A percentile compares a stretch with the other conserved stretches of the same genome.
phyloP scores from a whole-genome alignment of 305 asterid genomes.

The Solanum aculeatissimum region DNA sequence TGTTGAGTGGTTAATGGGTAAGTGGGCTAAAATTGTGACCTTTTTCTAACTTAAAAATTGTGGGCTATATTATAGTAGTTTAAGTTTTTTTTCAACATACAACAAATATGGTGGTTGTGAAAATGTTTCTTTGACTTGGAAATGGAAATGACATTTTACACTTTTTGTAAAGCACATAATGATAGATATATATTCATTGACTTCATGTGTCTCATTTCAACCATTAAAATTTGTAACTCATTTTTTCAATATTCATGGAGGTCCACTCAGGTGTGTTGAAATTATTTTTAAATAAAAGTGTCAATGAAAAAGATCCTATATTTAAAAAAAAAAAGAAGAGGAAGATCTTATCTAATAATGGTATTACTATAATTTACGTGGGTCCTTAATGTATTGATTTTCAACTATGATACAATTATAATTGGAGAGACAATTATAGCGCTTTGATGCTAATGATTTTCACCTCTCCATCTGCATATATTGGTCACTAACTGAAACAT shows the following conservation, averaged over 20 bases:
- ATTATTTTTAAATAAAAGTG: neutral
- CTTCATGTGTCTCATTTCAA: neutral
- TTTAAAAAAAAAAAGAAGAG: neutral
- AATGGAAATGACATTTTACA: neutral
- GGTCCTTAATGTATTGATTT: neutral
- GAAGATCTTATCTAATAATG: neutral
- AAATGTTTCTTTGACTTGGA: neutral
- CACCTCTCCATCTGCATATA: neutral
- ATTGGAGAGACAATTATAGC: neutral
- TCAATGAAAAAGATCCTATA: neutral
- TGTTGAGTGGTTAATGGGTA: neutral
- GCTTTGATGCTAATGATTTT: neutral
- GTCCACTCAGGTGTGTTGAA: neutral
- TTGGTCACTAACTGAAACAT: neutral
- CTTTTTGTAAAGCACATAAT: neutral
- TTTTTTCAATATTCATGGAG: neutral
- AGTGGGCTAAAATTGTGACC: neutral
- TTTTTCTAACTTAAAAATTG: neutral
- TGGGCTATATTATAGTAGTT: neutral
- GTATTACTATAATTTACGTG: neutral
- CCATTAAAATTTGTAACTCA: neutral
- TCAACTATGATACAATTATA: neutral
- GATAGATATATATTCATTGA: neutral
- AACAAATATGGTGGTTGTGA: neutral
- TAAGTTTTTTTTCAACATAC: neutral